Evolutionary conservation across 306 rosid species (phyloP).

Genomic region (Cicer pinnatifidum): DNA sequence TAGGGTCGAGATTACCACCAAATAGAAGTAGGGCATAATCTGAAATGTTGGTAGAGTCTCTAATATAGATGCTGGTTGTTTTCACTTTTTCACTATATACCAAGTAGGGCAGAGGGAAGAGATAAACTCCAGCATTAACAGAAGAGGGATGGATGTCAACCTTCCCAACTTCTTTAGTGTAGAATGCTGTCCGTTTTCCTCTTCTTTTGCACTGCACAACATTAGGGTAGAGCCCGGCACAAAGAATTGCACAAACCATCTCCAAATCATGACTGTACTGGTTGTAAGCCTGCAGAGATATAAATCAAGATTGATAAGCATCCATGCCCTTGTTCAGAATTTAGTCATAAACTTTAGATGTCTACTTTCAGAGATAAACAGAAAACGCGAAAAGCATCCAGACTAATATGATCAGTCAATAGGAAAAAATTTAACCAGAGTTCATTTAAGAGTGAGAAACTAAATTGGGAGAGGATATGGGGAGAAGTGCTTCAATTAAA

Average conservation of each 20-base stretch:
- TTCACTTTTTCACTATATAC: constrained; percentile 96
- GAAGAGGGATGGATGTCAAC: constrained; percentile 96
- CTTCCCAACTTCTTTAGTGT: constrained; percentile 93
- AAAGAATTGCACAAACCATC: constrained; percentile 93
- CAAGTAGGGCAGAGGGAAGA: constrained; percentile 94
- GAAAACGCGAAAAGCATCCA: constrained; percentile 12
- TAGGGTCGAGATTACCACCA: constrained; percentile 81
- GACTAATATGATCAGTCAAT: constrained; percentile 12
- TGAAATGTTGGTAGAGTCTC: constrained; percentile 93
- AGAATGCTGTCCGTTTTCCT: constrained; percentile 83
- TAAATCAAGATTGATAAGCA: constrained; percentile 26
- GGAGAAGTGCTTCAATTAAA: constrained; percentile 16
- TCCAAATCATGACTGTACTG: constrained; percentile 87
- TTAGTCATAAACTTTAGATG: constrained; percentile 8
- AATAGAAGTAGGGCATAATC: constrained; percentile 88
- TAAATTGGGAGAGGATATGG: constrained; percentile 7
- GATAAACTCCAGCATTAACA: constrained; percentile 89
- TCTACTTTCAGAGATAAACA: constrained; percentile 2
- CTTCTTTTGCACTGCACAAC: constrained; percentile 96
- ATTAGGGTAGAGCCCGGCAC: constrained; percentile 95
- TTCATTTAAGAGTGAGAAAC: constrained; percentile 24
- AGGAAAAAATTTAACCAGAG: constrained; percentile 15
- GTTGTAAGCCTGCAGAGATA: constrained; percentile 78
- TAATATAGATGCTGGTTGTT: constrained; percentile 71
- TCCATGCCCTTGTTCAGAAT: constrained; percentile 25